Base-by-base conservation (phyloP, 805 yeast genomes). In the Saccharomycopsis oosterbeekiorum region DNA sequence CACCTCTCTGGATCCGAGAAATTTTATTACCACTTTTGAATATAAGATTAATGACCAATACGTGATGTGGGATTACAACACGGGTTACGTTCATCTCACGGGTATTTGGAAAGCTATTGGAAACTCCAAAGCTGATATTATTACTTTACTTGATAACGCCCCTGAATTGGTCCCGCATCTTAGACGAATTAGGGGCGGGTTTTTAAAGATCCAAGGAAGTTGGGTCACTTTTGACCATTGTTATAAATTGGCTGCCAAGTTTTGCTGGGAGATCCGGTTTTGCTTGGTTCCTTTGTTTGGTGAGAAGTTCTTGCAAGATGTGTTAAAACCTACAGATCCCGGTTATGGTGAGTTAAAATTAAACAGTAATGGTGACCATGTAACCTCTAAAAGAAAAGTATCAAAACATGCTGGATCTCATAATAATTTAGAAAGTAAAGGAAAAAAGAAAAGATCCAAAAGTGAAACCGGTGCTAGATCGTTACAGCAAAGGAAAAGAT, bases 181-280 rank as follows among this genome's bases (percentile, higher is more conserved):
- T 60, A 83, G 83, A 67, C 80, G 97, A 58, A 89, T 91, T 15
- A 76, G 97, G 60, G 97, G 97, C 56, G 97, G 97, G 1, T 89
- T 84, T 68, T 79, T 91, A 65, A 90, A 90, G 75, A 89, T 92
- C 66, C 97, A 91, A 74, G 97, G 97, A 3, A 89, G 97, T 9
- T 92, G 97, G 97, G 74, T 90, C 47, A 93, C 96, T 1, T 86
- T 74, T 68, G 80, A 79, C 10, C 76, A 88, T 58, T 90, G 96
- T 26, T 78, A 78, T 63, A 74, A 80, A 39, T 75, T 91, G 59
- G 93, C 96, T 2, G 71, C 82, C 40, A 80, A 86, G 58, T 88
- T 90, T 67, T 88, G 96, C 74, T 90, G 81, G 71, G 83, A 84
- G 61, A 86, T 91, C 55, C 76, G 97, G 61, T 87, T 76, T 70